Evolutionary conservation across 495 filamentous ascomycete genomes (phyloP), one percentile per base, ranked within the genome.

Genomic region (Penicillium psychrofluorescens): DNA sequence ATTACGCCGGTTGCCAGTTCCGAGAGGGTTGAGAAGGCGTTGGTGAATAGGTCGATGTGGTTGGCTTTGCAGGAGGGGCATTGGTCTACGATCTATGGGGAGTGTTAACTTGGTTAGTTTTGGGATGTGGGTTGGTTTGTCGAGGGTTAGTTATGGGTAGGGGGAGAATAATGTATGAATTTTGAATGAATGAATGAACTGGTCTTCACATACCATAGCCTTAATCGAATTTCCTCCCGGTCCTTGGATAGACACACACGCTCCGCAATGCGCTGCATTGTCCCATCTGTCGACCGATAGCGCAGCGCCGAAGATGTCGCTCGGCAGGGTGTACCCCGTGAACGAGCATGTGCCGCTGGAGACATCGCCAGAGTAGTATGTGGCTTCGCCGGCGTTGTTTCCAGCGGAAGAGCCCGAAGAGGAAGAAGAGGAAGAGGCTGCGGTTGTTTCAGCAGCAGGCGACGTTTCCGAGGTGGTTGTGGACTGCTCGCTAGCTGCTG

Each of bases 1-100:
- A 84, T 79, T 8, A 78, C 59, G 56, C 78, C 79, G 46, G 51
- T 59, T 15, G 63, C 60, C n/a, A 66, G 56, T 35, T 62, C 46
- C 37, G 68, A 59, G 43, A 79, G 70, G 6, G 62, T 51, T 40
- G 63, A 34, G 63, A 80, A 83, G 46, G 77, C 78, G 33, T 67
- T 41, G 10, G 73, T 55, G 67, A 80, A 83, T 50, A 81, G 75
- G 50, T 83, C 78, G 34, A 83, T 71, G 54, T 79, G 75, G 63
- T 74, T 72, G 28, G 53, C 44, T 13, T 63, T 67, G 46, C 79
- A 83, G 41, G 66, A 68, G 37, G 79, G 78, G 54, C 79, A 83
- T 62, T 80, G 46, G 55, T 83, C 79, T 27, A 80, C 77, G 54
- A 83, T 67, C 75, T 80, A 36, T 32, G 15, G 2, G 6, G 7